Percentiles rank a stretch among this genome's conserved stretches.
These are phyloP conservation scores for Lippia alba DNA, from an alignment of 305 asterid genomes.

Conservation along the genomic window DNA sequence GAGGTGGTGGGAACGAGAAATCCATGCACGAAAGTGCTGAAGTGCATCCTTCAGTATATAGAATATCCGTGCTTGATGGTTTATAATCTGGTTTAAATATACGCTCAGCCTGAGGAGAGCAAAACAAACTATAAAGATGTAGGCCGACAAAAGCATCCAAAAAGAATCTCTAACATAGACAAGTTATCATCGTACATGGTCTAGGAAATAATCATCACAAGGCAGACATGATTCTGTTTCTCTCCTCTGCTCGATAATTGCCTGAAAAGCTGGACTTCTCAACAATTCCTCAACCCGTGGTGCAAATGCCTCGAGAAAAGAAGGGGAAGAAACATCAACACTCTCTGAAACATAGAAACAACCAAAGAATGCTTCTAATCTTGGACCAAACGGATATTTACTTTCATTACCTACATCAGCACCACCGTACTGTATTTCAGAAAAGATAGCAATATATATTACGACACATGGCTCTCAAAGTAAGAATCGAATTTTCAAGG, in stretches of 20 bases:
- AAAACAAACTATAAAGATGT: neutral
- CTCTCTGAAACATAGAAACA: slow-evolving; percentile 61
- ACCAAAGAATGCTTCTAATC: slow-evolving; percentile 54
- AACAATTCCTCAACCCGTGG: neutral
- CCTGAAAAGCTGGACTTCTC: slow-evolving; percentile 39
- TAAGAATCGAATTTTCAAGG: neutral
- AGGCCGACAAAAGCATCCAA: neutral
- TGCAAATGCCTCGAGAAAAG: slow-evolving; percentile 56
- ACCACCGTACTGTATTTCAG: slow-evolving; percentile 37
- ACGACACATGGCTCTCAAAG: neutral
- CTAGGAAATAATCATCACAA: slow-evolving; percentile 50
- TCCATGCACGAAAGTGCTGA: slow-evolving; percentile 18
- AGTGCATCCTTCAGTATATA: slow-evolving; percentile 11
- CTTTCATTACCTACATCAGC: slow-evolving; percentile 35
- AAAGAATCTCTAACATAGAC: neutral
- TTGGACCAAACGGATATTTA: slow-evolving; percentile 47
- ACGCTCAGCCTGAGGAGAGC: slow-evolving; percentile 50
- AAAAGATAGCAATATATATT: no score
- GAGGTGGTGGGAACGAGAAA: slow-evolving; percentile 23
- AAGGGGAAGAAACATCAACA: slow-evolving; percentile 54
- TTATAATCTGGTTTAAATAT: slow-evolving; percentile 51
- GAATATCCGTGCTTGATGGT: slow-evolving; percentile 38
- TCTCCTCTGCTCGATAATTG: slow-evolving; percentile 50
- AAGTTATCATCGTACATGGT: slow-evolving; percentile 45
- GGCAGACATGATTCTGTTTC: slow-evolving; percentile 54